Conservation (phyloP, 2,329 filamentous ascomycete genomes). For the Fusarium continuum region DNA sequence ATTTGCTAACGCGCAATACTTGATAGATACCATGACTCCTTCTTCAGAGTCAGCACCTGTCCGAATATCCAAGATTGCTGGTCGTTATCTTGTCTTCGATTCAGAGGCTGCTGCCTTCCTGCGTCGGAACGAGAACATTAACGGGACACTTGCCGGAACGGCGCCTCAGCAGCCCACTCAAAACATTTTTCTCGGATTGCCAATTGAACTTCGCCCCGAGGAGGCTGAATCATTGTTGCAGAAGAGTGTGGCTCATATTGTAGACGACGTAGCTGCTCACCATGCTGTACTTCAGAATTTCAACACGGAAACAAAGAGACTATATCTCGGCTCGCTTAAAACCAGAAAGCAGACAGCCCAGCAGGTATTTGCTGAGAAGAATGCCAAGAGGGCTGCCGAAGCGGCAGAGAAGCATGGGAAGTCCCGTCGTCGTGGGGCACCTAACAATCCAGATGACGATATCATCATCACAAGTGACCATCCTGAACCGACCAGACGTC, state of each 20-base stretch:
- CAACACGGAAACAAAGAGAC: conserved; percentile 63
- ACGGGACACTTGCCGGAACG: conserved; percentile 85
- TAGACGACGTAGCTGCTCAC: conserved; percentile 82
- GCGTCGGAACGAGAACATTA: conserved; percentile 83
- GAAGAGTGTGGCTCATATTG: conserved; percentile 77
- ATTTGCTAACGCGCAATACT: conserved; percentile 32
- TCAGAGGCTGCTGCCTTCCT: conserved; percentile 80
- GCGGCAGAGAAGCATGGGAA: conserved; percentile 36
- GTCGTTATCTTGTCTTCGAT: conserved; percentile 90
- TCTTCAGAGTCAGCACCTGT: conserved; percentile 57
- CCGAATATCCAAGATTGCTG: conserved; percentile 81
- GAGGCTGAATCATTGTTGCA: conserved; percentile 85
- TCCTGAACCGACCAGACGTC: conserved; percentile 17
- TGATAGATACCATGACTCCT: conserved; percentile 36
- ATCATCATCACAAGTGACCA: conserved; percentile 31
- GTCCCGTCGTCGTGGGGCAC: not conserved
- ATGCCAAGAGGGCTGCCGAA: conserved; percentile 48
- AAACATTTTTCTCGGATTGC: conserved; percentile 90
- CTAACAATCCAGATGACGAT: conserved; percentile 24
- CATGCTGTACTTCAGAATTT: conserved; percentile 68
- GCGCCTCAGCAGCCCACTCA: conserved; percentile 93
- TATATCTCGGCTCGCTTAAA: conserved; percentile 69
- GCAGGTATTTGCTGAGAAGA: conserved; percentile 52
- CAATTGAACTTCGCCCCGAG: conserved; percentile 89
- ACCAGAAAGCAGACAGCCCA: conserved; percentile 55